Evolutionary conservation across 1,284 basidiomycete species (phyloP).

Genomic region (Thecaphora thlaspeos): DNA sequence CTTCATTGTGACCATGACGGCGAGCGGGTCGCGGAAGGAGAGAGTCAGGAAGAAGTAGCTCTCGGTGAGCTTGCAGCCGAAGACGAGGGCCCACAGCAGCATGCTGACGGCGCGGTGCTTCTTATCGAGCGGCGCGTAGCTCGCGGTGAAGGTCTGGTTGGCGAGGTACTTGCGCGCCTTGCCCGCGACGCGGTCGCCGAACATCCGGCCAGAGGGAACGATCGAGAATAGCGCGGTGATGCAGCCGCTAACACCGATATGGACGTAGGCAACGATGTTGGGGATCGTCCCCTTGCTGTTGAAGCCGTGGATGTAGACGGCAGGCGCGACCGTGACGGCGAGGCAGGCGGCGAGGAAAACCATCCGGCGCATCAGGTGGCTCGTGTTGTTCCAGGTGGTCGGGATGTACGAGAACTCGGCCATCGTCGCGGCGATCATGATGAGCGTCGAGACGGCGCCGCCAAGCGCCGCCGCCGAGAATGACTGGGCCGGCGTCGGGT

Average conservation of each 20-base stretch:
- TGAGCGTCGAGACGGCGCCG: constrained; percentile 52
- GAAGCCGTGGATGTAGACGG: constrained; percentile 56
- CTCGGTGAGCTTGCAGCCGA: constrained; percentile 58
- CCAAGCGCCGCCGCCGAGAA: constrained; percentile 55
- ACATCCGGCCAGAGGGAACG: constrained; percentile 54
- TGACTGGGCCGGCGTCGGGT: constrained; percentile 42
- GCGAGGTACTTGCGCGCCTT: constrained; percentile 57
- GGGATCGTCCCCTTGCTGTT: constrained; percentile 40
- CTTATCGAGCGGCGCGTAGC: constrained; percentile 47
- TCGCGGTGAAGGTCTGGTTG: constrained; percentile 57
- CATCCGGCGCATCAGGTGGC: constrained; percentile 53
- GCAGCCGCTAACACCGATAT: constrained; percentile 48
- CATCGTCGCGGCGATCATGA: constrained; percentile 56
- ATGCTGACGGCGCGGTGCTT: constrained; percentile 50
- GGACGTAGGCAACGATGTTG: constrained; percentile 45
- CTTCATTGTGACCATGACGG: constrained; percentile 55
- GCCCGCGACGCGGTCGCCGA: constrained; percentile 56
- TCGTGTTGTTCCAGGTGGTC: constrained; percentile 58
- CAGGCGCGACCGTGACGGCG: constrained; percentile 52
- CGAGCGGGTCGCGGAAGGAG: constrained; percentile 57
- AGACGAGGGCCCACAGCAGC: constrained; percentile 55
- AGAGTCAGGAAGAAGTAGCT: constrained; percentile 58
- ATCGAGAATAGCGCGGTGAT: constrained; percentile 55
- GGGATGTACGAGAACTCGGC: constrained; percentile 56
- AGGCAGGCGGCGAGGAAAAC: constrained; percentile 54